A percentile compares a stretch with the other conserved stretches of the same genome.
These are phyloP conservation scores for Paratinospora sagittata DNA, from an alignment of 164 flowering plant species.

Conservation along the genomic window DNA sequence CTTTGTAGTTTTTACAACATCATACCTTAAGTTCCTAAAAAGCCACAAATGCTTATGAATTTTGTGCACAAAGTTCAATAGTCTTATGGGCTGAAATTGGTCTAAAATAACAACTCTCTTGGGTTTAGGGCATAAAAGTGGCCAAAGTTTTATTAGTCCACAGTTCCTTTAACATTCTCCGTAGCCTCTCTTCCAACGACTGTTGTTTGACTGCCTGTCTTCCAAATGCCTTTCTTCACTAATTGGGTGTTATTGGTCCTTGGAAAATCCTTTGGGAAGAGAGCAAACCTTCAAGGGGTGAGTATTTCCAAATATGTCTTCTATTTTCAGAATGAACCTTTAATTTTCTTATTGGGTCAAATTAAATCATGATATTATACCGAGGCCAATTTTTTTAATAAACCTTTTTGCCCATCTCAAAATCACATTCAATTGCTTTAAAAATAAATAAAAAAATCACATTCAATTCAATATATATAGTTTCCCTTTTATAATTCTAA, in stretches of 20 bases:
- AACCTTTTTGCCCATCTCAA: no score
- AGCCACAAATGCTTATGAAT: slow-evolving; percentile 4
- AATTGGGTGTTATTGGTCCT: neutral
- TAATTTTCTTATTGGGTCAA: no score
- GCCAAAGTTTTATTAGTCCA: slow-evolving; percentile 24
- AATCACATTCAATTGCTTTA: no score
- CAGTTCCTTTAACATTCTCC: slow-evolving; percentile 27
- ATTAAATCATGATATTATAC: no score
- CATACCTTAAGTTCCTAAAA: slow-evolving; percentile 1
- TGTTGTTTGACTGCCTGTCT: slow-evolving; percentile 36
- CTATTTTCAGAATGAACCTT: no score
- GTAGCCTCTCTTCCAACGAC: slow-evolving; percentile 9
- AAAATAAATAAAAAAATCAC: no score
- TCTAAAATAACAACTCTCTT: slow-evolving; percentile 24
- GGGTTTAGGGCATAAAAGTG: slow-evolving; percentile 30
- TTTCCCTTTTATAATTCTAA: no score
- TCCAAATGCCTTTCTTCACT: slow-evolving; percentile 2
- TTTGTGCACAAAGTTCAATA: slow-evolving; percentile 10
- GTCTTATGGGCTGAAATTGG: slow-evolving; percentile 22
- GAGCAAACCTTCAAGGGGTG: neutral
- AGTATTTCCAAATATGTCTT: no score
- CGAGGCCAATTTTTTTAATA: no score
- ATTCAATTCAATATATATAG: no score
- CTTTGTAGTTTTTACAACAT: neutral
- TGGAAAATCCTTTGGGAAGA: neutral